Evolutionary conservation across 2,329 filamentous ascomycete species (phyloP), one percentile per base, ranked within the genome.

Genomic region (Fusarium zealandicum): DNA sequence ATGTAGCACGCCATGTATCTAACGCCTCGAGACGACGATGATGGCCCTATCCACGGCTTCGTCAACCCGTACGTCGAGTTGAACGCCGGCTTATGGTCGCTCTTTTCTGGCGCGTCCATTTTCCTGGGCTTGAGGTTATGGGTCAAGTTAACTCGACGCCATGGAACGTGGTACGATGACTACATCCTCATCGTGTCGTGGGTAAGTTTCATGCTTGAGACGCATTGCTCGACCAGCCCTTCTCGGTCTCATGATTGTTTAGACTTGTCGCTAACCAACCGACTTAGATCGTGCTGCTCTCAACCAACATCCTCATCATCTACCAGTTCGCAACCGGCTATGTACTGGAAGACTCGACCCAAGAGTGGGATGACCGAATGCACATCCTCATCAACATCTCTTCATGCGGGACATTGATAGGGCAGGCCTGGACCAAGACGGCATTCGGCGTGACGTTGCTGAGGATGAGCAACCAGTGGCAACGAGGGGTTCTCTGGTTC

Each of bases 281-380:
- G 28, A 25, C 11, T 12, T 6, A 79, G 79, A 30, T 71, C 7
- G 63, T 81, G 4, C 70, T 80, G 4, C 66, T 78, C n/a, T 65
- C 68, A 31, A 81, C 78, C 64, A 74, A 82, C 54, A 74, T 66
- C 40, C 61, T 82, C 13, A 81, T 81, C 47, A 65, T 76, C 1
- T 58, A 76, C 40, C 70, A 82, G 52, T 82, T 78, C 50, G 77
- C 75, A 6, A 80, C 75, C 7, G 80, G 79, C 43, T 82, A 82
- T 55, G 74, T 80, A 1, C 67, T 73, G 30, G 46, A 71, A 22
- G 59, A 71, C 55, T 70, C 70, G 5, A 65, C 70, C 1, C 65
- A 76, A n/a, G 63, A 69, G 14, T 82, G 80, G 80, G 76, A 78
- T 52, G 78, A 80, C 56, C 75, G 73, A 47, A 82, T 82, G 79